phyloP scores from a whole-genome alignment of 2,329 filamentous ascomycete genomes.

The Nemania sp. region DNA sequence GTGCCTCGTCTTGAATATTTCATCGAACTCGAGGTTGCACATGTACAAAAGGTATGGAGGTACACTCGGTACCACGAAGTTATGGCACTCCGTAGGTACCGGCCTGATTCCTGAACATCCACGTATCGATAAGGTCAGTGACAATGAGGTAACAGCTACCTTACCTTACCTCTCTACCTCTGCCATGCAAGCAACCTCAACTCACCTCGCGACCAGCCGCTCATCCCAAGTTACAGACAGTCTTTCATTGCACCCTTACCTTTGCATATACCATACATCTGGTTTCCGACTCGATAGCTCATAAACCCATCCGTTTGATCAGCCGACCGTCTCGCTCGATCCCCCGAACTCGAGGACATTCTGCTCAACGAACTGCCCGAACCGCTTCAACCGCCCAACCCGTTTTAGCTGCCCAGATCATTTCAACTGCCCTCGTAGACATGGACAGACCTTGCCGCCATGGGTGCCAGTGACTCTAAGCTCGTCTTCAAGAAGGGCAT shows the following conservation, averaged over 20 bases:
- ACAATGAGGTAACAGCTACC: slow-evolving; percentile 10
- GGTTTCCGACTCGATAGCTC: not conserved
- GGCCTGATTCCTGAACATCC: not conserved
- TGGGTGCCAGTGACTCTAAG: slow-evolving; percentile 99
- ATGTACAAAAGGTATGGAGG: too few species aligned
- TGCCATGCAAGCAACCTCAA: not conserved
- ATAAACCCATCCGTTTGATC: not conserved
- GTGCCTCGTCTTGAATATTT: too few species aligned
- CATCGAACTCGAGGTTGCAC: too few species aligned
- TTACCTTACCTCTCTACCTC: too few species aligned
- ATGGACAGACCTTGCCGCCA: slow-evolving; percentile 49
- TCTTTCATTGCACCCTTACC: too few species aligned
- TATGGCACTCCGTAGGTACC: too few species aligned
- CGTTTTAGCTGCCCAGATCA: not conserved
- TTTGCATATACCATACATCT: not conserved
- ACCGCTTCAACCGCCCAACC: too few species aligned
- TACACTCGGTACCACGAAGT: too few species aligned
- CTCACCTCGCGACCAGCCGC: too few species aligned
- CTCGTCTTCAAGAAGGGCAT: slow-evolving; percentile 98
- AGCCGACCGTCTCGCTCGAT: not conserved
- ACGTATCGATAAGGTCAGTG: slow-evolving; percentile 1
- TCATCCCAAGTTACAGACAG: too few species aligned
- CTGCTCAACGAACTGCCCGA: not conserved
- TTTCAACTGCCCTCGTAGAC: slow-evolving; percentile 25
- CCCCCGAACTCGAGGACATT: too few species aligned